Conservation (phyloP, 176 grass and related monocot genomes). For the Coix lacrymajobi region DNA sequence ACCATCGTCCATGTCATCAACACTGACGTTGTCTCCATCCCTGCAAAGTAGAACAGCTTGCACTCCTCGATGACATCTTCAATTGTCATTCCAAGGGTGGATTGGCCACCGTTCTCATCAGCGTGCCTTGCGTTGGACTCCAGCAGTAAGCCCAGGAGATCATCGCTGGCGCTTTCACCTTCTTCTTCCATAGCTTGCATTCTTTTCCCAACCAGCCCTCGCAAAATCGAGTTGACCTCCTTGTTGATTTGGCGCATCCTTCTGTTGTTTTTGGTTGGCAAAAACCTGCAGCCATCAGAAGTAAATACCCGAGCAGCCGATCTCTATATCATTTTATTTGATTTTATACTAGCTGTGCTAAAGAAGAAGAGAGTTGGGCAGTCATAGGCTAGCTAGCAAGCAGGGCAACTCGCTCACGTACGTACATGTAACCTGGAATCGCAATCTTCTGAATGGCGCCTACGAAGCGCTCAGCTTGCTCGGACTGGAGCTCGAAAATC, state of each 20-base stretch:
- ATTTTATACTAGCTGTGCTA: too few relatives aligned
- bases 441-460: background rate
- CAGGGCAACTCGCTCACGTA: background rate
- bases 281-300: background rate
- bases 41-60: conserved; percentile 74
- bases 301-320: background rate
- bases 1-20: conserved; percentile 65
- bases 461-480: conserved; percentile 15
- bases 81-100: conserved; percentile 39
- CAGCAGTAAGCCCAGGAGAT: conserved; percentile 45
- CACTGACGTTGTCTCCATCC: conserved; percentile 66
- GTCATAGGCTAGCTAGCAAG: background rate
- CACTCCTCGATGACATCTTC: conserved; percentile 72
- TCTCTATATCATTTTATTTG: too few relatives aligned
- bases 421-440: conserved; percentile 21
- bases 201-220: conserved; percentile 32
- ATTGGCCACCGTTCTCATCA: conserved; percentile 21
- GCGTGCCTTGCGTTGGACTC: conserved; percentile 42
- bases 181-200: conserved; percentile 27
- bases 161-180: conserved; percentile 17
- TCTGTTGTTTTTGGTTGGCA: conserved; percentile 46
- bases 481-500: conserved; percentile 7
- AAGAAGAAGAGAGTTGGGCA: background rate
- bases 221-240: conserved; percentile 41
- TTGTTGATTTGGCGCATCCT: conserved; percentile 38